Evolutionary conservation across 1,139 yeast species (phyloP).

Genomic region (Geotrichum candidum): DNA sequence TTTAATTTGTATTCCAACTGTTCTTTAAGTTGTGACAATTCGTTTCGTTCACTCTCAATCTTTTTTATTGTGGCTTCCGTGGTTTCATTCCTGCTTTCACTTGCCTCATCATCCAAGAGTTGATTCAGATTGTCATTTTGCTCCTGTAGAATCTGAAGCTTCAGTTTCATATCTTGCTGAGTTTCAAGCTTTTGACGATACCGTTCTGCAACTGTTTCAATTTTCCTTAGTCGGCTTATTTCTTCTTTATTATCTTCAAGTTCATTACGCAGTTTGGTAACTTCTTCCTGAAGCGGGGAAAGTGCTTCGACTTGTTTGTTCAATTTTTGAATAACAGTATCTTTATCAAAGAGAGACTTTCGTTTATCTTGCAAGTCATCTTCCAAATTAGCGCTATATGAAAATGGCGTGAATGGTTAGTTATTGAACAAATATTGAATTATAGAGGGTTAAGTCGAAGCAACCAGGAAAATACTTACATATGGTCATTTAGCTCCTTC

Average conservation of each 20-base stretch:
- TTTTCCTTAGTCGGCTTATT: conserved; percentile 15
- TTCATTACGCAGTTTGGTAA: conserved; percentile 15
- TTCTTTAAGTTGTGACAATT: conserved; percentile 5
- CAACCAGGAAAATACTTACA: background rate
- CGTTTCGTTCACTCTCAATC: conserved; percentile 14
- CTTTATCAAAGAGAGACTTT: conserved; percentile 11
- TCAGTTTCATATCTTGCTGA: conserved; percentile 17
- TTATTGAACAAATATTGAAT: too few species aligned
- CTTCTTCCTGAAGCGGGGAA: background rate
- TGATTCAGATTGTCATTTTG: conserved; percentile 18
- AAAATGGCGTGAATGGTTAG: background rate
- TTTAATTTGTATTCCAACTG: background rate
- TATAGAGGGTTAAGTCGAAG: too few species aligned
- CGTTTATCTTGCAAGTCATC: conserved; percentile 8
- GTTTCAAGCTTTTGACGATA: conserved; percentile 22
- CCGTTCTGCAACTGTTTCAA: conserved; percentile 20
- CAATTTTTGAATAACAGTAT: conserved; percentile 17
- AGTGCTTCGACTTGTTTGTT: background rate
- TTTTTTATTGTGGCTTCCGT: conserved; percentile 7
- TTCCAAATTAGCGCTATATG: conserved; percentile 18
- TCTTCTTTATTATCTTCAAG: conserved; percentile 18
- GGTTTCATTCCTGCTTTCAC: background rate
- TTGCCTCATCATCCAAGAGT: conserved; percentile 6
- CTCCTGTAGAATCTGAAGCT: conserved; percentile 18
- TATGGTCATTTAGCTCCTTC: conserved; percentile 1